Base-by-base conservation (phyloP, 2,329 filamentous ascomycete species). In the Dactylonectria macrodidyma region DNA sequence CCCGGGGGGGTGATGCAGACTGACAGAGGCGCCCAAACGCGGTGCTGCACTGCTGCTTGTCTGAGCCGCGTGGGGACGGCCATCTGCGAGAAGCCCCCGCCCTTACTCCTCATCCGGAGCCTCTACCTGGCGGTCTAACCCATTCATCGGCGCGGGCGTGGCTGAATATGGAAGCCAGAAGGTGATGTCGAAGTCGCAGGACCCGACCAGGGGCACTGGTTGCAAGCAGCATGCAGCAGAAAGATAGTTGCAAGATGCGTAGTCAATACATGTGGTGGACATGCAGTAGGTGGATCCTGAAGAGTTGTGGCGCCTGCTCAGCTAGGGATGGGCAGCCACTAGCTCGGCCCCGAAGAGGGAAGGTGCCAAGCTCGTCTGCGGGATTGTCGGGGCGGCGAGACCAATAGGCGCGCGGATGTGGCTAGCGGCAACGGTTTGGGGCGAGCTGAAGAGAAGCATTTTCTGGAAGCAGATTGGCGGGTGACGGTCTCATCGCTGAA, bases 391-490 rank as follows among this genome's bases (percentile, higher is more conserved):
- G 24, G 51, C 65, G 62, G 69, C 61, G 67, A 68, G 72, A 66
- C 74, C 74, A 76, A 76, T 76, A 76, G 74, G 62, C 74, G 74
- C 73, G 71, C 74, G 74, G 70, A 73, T 76, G 61, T 56, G 65
- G 64, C 50, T 63, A 70, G 48, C 59, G 47, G 57, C 67, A 75
- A 67, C 65, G 66, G 70, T 72, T 70, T 59, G 74, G 66, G 74
- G 74, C 74, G 71, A 73, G 74, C 74, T 76, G 74, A 76, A 62
- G 68, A 68, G 59, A 64, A 64, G 58, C 58, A 30, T 55, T 65
- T 67, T 51, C 24, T 56, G 54, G 14, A 62, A 61, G 41, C 26
- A 62, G 58, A 71, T 72, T 72, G 66, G 70, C 16, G 46, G 38
- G 59, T 2, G 8, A 41, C 34, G 59, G 62, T 44, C 58, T 24